These are phyloP conservation scores for Pythium aristosporum DNA, from an alignment of 352 stramenopile genomes.

Conservation along the genomic window DNA sequence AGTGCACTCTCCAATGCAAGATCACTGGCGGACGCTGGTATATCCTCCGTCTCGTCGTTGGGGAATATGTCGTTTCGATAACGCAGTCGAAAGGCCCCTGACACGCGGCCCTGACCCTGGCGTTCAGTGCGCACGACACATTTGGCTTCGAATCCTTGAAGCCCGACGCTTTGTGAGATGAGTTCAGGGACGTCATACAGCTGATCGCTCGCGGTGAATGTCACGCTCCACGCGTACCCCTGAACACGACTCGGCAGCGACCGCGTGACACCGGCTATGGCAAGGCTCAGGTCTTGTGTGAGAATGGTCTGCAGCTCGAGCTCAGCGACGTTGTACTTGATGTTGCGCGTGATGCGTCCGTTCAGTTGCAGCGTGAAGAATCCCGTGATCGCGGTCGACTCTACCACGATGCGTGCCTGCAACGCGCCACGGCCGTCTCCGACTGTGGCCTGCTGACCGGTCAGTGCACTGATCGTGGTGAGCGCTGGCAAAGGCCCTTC, in stretches of 20 bases:
- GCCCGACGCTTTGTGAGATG: conserved; percentile 41
- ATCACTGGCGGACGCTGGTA: conserved; percentile 58
- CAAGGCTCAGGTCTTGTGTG: conserved; percentile 57
- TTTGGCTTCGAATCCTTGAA: conserved; percentile 58
- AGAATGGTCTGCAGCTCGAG: conserved; percentile 57
- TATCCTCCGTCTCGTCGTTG: conserved; percentile 67
- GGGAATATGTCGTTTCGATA: conserved; percentile 78
- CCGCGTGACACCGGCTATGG: conserved; percentile 54
- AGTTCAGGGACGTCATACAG: conserved; percentile 66
- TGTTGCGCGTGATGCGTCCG: conserved; percentile 60
- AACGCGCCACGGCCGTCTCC: conserved; percentile 47
- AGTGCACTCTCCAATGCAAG: conserved; percentile 52
- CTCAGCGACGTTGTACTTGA: conserved; percentile 60
- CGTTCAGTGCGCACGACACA: conserved; percentile 50
- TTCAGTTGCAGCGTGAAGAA: conserved; percentile 66
- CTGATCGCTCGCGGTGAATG: conserved; percentile 60
- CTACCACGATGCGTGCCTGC: conserved; percentile 48
- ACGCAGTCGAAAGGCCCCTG: conserved; percentile 62
- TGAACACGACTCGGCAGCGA: conserved; percentile 38
- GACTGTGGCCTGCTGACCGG: conserved; percentile 49
- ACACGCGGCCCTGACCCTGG: conserved; percentile 63
- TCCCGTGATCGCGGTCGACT: conserved; percentile 59
- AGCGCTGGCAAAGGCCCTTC: conserved; percentile 58
- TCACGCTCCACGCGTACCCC: conserved; percentile 75
- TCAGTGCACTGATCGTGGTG: conserved; percentile 47